Percentiles rank a stretch among this genome's conserved stretches.
phyloP scores from a whole-genome alignment of 495 filamentous ascomycete species.

The Hypoxylon crocopeplum region DNA sequence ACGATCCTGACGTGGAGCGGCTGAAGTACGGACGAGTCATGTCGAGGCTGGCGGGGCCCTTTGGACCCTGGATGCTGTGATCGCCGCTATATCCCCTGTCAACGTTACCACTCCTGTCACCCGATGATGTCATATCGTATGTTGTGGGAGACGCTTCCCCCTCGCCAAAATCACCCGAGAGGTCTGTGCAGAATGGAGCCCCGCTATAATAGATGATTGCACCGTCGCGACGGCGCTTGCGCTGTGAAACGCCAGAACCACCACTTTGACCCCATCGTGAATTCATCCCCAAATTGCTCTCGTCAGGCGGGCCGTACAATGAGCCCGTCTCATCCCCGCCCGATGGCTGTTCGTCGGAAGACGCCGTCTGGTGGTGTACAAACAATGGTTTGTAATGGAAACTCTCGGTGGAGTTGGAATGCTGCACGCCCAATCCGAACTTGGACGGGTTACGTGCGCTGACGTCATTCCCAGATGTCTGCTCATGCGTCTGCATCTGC shows the following conservation, averaged over 20 bases:
- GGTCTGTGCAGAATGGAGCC: slow-evolving; percentile 76
- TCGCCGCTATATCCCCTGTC: background rate
- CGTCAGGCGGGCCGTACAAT: slow-evolving; percentile 42
- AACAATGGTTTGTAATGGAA: slow-evolving; percentile 73
- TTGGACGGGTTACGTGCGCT: slow-evolving; percentile 46
- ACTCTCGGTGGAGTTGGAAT: slow-evolving; percentile 48
- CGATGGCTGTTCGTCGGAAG: slow-evolving; percentile 52
- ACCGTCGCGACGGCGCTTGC: slow-evolving; percentile 62
- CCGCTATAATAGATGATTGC: slow-evolving; percentile 83
- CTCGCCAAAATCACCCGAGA: slow-evolving; percentile 64
- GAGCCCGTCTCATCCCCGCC: slow-evolving; percentile 47
- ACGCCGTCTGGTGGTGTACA: slow-evolving; percentile 48
- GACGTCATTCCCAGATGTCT: slow-evolving; percentile 36
- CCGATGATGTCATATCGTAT: slow-evolving; percentile 49
- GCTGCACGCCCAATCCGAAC: slow-evolving; percentile 42
- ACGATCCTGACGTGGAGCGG: slow-evolving; percentile 52
- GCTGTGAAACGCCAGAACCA: slow-evolving; percentile 48
- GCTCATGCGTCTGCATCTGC: background rate
- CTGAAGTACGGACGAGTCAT: slow-evolving; percentile 32
- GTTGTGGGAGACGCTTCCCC: slow-evolving; percentile 46
- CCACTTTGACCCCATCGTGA: slow-evolving; percentile 52
- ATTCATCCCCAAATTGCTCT: slow-evolving; percentile 47
- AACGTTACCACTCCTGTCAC: slow-evolving; percentile 33
- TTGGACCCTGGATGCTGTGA: slow-evolving; percentile 13
- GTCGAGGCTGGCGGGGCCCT: slow-evolving; percentile 29